Conservation (phyloP, 805 yeast species). For the Candida golubevii region DNA sequence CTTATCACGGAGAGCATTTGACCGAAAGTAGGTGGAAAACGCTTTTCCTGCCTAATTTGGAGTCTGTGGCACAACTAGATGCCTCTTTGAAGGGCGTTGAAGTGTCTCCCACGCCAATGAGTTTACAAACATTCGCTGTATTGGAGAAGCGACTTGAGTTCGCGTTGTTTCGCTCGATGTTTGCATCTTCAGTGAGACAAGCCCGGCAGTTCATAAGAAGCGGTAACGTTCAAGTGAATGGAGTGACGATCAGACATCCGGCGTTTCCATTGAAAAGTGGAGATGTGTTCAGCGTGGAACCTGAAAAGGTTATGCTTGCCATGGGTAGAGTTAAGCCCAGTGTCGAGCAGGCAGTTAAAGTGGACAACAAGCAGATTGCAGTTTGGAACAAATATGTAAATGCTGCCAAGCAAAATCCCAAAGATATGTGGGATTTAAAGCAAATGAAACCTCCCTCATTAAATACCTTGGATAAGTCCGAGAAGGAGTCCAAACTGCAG, state of each 20-base stretch:
- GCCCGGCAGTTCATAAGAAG: constrained; percentile 83
- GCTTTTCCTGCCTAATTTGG: constrained; percentile 62
- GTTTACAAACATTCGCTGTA: constrained; percentile 83
- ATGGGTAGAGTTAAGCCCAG: constrained; percentile 84
- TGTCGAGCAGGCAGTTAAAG: constrained; percentile 57
- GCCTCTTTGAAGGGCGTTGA: constrained; percentile 64
- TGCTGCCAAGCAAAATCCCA: constrained; percentile 53
- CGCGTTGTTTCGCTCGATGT: constrained; percentile 87
- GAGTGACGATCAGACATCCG: constrained; percentile 72
- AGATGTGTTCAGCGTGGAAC: constrained; percentile 80
- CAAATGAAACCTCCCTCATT: constrained; percentile 40
- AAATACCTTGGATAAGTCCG: constrained; percentile 21
- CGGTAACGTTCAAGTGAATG: constrained; percentile 84
- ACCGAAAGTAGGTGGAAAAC: constrained; percentile 80
- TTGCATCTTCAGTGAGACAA: constrained; percentile 90
- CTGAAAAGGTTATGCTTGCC: constrained; percentile 80
- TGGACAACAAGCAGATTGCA: constrained; percentile 67
- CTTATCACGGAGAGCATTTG: constrained; percentile 92
- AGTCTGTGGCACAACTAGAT: constrained; percentile 86
- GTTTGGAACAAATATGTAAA: constrained; percentile 74
- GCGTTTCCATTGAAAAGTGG: constrained; percentile 76
- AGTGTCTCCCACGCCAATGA: constrained; percentile 68
- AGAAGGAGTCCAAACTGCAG: constrained; percentile 11
- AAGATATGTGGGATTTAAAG: constrained; percentile 48
- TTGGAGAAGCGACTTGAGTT: constrained; percentile 86